Evolutionary conservation across 1,284 basidiomycete genomes (phyloP).

Genomic region (Megacollybia platyphylla): DNA sequence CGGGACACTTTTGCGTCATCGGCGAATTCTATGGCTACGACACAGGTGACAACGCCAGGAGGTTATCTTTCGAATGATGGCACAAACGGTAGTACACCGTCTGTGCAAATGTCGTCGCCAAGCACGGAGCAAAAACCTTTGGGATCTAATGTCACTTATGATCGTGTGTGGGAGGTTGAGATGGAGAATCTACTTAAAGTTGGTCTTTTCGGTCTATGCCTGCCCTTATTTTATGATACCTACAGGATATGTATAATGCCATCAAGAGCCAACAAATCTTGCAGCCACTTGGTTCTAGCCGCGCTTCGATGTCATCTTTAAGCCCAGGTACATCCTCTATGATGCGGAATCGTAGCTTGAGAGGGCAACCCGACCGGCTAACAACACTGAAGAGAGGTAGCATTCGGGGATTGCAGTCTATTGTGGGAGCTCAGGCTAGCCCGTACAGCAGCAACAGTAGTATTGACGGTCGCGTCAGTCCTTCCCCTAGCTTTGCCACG

Average conservation of each 20-base stretch:
- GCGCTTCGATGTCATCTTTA: constrained; percentile 41
- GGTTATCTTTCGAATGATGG: constrained; percentile 13
- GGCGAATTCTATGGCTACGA: constrained; percentile 18
- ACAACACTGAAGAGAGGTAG: constrained; percentile 80
- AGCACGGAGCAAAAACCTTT: constrained; percentile 14
- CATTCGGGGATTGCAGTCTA: constrained; percentile 74
- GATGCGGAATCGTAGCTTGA: constrained; percentile 55
- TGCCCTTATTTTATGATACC: constrained; percentile 4
- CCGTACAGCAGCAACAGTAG: constrained; percentile 74
- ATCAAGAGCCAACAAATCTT: constrained; percentile 88
- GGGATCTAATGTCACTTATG: constrained; percentile 29
- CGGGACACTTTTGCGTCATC: constrained; percentile 36
- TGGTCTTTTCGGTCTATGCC: constrained; percentile 8
- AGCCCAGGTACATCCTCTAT: constrained; percentile 33
- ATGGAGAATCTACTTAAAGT: constrained; percentile 83
- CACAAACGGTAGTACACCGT: constrained; percentile 33
- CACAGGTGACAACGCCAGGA: constrained; percentile 13
- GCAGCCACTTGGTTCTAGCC: constrained; percentile 50
- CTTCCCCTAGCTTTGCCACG: constrained; percentile 79
- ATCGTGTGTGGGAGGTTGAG: constrained; percentile 70
- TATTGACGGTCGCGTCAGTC: constrained; percentile 76
- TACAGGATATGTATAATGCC: constrained; percentile 88
- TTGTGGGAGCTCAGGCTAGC: constrained; percentile 51
- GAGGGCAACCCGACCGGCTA: constrained; percentile 55
- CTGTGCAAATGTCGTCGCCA: constrained; percentile 30